phyloP scores from a whole-genome alignment of 2,329 filamentous ascomycete genomes.

The Reticulascus tulasneorum region DNA sequence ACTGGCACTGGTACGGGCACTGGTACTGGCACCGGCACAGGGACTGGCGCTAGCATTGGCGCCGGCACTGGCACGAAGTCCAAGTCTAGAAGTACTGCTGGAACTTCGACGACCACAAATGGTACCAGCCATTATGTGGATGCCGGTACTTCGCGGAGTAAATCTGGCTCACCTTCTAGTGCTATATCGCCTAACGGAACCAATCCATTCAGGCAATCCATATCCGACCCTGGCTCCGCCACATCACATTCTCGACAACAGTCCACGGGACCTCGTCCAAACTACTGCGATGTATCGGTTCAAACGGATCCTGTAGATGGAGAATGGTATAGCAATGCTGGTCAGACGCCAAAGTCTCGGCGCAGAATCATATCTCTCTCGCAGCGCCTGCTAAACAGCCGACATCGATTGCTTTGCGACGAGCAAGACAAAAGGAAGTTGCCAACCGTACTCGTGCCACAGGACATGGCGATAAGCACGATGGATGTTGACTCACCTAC shows the following conservation, averaged over 20 bases:
- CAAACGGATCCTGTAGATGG: constrained; percentile 54
- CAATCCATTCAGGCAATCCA: constrained; percentile 21
- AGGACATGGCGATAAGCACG: constrained; percentile 23
- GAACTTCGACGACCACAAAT: constrained; percentile 3
- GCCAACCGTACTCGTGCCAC: constrained; percentile 22
- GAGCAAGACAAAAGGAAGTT: constrained; percentile 31
- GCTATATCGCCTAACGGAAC: constrained; percentile 32
- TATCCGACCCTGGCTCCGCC: constrained; percentile 23
- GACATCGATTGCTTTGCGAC: constrained; percentile 37
- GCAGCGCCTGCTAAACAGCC: constrained; percentile 46
- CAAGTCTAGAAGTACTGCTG: constrained; percentile 21
- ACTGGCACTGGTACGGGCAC: constrained; percentile 17
- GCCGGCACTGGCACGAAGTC: constrained; percentile 21
- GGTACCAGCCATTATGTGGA: constrained; percentile 42
- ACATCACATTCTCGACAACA: constrained; percentile 30
- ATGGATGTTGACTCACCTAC: constrained; percentile 38
- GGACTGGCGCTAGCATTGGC: too few species aligned
- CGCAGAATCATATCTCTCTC: constrained; percentile 51
- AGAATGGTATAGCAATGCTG: constrained; percentile 45
- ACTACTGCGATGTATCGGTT: constrained; percentile 47
- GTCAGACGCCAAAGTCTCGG: constrained; percentile 32
- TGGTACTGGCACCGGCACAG: background rate
- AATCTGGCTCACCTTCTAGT: constrained; percentile 48
- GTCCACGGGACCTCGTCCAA: constrained; percentile 33
- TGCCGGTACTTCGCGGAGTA: constrained; percentile 48